Percentiles rank a stretch among this genome's conserved stretches.
These are phyloP conservation scores for Aschersonia sp. DNA, from an alignment of 2,329 filamentous ascomycete species.

Conservation along the genomic window DNA sequence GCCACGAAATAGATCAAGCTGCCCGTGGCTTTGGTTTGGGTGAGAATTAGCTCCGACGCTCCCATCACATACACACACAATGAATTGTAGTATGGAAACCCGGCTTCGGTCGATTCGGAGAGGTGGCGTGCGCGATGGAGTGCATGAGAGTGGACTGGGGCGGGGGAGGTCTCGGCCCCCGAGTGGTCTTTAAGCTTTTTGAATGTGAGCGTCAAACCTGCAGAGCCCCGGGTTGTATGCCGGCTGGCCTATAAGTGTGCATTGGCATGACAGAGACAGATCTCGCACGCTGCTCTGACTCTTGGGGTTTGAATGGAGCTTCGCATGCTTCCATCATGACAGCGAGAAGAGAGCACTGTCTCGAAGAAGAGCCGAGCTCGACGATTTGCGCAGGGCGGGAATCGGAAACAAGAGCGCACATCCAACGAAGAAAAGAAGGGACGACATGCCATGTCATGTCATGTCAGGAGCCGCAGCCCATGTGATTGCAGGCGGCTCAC, in stretches of 20 bases:
- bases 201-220: no score
- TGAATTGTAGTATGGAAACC: background rate
- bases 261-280: no score
- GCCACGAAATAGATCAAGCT: no score
- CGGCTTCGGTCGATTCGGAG: background rate
- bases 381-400: background rate
- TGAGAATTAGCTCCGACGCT: no score
- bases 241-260: background rate
- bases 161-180: no score
- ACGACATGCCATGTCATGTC: background rate
- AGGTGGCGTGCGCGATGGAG: background rate
- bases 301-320: no score
- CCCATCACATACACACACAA: no score
- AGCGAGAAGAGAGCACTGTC: background rate
- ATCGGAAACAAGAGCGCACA: background rate
- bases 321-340: background rate
- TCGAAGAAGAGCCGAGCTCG: background rate
- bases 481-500: background rate
- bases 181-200: background rate
- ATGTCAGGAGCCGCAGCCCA: background rate
- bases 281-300: no score
- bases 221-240: background rate
- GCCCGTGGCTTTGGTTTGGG: no score
- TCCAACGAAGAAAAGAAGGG: no score
- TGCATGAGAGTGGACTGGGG: no score